A percentile compares a stretch with the other conserved stretches of the same genome.
Evolutionary conservation across 176 grass and related monocot species (phyloP).

Genomic region (Eremochloa ophiuroides): DNA sequence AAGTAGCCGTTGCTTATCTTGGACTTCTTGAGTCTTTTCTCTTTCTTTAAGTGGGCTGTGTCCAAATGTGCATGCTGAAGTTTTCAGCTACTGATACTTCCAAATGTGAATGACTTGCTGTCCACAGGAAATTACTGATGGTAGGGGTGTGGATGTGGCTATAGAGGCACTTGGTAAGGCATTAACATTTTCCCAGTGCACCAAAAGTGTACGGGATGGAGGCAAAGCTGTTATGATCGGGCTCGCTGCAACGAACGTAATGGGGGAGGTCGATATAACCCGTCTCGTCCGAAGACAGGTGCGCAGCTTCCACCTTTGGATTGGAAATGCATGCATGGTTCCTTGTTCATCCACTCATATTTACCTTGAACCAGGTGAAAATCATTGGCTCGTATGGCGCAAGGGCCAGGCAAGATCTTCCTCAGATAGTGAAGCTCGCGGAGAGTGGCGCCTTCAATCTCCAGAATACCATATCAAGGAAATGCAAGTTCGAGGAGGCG

Average conservation of each 20-base stretch:
- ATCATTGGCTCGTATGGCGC: slow-evolving; percentile 97
- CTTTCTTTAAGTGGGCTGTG: background rate
- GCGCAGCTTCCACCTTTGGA: background rate
- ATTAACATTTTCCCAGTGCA: slow-evolving; percentile 76
- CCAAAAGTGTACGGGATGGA: slow-evolving; percentile 88
- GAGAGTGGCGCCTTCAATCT: slow-evolving; percentile 82
- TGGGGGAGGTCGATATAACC: slow-evolving; percentile 89
- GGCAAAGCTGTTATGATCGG: slow-evolving; percentile 99
- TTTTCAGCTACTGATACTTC: background rate
- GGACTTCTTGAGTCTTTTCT: background rate
- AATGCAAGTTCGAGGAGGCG: slow-evolving; percentile 90
- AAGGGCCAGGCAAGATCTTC: slow-evolving; percentile 99
- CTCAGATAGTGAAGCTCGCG: slow-evolving; percentile 88
- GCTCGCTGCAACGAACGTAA: slow-evolving; percentile 70
- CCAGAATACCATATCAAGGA: slow-evolving; percentile 71
- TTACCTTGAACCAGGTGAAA: slow-evolving; percentile 60
- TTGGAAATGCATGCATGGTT: background rate
- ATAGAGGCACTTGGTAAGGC: slow-evolving; percentile 96
- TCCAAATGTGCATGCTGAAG: background rate
- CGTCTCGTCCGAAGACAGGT: slow-evolving; percentile 94
- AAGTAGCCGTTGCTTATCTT: background rate
- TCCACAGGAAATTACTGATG: slow-evolving; percentile 86
- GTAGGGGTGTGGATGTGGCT: slow-evolving; percentile 92
- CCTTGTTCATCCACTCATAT: background rate
- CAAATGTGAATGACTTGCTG: slow-evolving; percentile 11